Evolutionary conservation across 352 stramenopile species (phyloP).

Genomic region (Globisporangium yorkense): DNA sequence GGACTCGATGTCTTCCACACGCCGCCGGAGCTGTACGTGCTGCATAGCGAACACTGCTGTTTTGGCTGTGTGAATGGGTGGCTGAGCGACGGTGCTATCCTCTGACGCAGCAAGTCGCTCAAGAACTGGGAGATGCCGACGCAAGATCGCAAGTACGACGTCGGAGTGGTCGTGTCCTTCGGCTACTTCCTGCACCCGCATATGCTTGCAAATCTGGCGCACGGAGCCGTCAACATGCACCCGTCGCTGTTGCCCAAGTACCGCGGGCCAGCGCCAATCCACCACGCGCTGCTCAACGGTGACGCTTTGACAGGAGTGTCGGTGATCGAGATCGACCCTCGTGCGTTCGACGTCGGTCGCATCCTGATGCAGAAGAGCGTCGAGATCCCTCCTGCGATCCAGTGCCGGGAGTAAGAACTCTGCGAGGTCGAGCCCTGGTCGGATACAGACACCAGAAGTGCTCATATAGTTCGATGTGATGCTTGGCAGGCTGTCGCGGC

Average conservation of each 20-base stretch:
- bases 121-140: slow-evolving; percentile 65
- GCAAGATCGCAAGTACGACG: slow-evolving; percentile 39
- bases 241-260: slow-evolving; percentile 85
- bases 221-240: slow-evolving; percentile 88
- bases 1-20: slow-evolving; percentile 60
- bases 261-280: slow-evolving; percentile 77
- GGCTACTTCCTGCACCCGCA: slow-evolving; percentile 82
- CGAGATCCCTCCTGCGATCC: slow-evolving; percentile 41
- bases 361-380: slow-evolving; percentile 55
- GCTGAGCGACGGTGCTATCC: no score
- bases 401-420: slow-evolving; percentile 35
- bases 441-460: no score
- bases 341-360: slow-evolving; percentile 75
- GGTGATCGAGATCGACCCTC: slow-evolving; percentile 84
- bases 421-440: not conserved
- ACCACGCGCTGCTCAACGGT: slow-evolving; percentile 79
- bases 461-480: not conserved
- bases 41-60: not conserved
- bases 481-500: slow-evolving; percentile 27
- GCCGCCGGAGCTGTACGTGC: slow-evolving; percentile 45
- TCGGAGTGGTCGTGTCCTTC: slow-evolving; percentile 88
- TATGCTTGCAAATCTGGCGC: slow-evolving; percentile 53
- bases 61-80: no score
- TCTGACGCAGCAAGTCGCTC: slow-evolving; percentile 51
- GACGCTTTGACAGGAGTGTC: slow-evolving; percentile 73